A percentile compares a stretch with the other conserved stretches of the same genome.
Conservation (phyloP, 345 rosid species). For the Populus deltoides region DNA sequence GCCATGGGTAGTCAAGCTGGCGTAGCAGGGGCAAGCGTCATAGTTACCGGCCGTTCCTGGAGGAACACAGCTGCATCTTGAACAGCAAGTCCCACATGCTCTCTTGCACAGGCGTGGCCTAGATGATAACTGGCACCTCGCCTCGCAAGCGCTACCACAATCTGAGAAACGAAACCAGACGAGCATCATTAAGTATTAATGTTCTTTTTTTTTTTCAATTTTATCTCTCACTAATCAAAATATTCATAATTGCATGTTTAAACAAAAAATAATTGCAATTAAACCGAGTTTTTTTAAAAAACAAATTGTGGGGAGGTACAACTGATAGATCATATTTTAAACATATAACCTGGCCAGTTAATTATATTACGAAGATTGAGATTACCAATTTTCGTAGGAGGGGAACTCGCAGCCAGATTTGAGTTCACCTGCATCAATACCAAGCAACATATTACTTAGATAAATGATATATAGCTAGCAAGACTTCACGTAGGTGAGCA, state of each 20-base stretch:
- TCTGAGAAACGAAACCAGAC: conserved; percentile 6
- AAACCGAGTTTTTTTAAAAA: no score
- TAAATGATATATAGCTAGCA: background rate
- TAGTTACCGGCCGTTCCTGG: conserved; percentile 67
- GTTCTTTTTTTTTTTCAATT: background rate
- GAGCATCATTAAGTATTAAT: background rate
- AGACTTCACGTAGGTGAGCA: background rate
- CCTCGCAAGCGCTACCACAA: conserved; percentile 46
- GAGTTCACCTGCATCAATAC: conserved; percentile 7
- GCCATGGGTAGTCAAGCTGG: conserved; percentile 63
- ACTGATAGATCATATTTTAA: no score
- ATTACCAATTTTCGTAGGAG: conserved; percentile 5
- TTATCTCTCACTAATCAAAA: no score
- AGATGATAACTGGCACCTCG: conserved; percentile 57
- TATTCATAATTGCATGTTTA: no score
- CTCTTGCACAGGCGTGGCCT: conserved; percentile 59
- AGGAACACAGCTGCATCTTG: conserved; percentile 74
- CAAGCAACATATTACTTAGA: background rate
- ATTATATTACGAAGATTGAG: background rate
- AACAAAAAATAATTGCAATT: no score
- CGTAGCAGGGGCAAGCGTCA: conserved; percentile 67
- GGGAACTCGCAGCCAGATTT: background rate
- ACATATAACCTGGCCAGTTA: background rate
- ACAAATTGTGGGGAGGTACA: rapidly evolving
- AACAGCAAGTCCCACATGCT: conserved; percentile 77